Percentiles rank a stretch among this genome's conserved stretches.
These are phyloP conservation scores for Tetraselmis chui DNA, from an alignment of 139 green algal genomes.

Conservation along the genomic window DNA sequence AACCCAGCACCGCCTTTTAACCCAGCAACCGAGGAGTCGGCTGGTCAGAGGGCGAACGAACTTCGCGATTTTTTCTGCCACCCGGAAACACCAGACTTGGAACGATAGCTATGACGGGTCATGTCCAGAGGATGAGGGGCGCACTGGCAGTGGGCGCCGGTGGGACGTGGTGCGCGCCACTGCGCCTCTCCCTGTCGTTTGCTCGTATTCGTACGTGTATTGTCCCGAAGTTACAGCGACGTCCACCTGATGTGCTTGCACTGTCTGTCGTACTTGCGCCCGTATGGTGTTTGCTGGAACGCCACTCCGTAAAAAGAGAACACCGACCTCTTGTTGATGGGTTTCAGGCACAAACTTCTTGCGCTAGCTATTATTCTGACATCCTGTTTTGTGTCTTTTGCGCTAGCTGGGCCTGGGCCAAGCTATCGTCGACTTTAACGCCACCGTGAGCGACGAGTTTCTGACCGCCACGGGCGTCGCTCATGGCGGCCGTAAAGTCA, in stretches of 20 bases:
- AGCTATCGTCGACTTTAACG: slow-evolving; percentile 60
- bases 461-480: slow-evolving; percentile 31
- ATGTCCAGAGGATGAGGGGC: neutral
- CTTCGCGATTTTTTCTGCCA: too few relatives aligned
- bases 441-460: slow-evolving; percentile 34
- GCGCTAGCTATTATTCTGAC: too few relatives aligned
- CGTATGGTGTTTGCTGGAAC: too few relatives aligned
- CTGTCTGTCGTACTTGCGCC: neutral
- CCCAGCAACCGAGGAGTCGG: too few relatives aligned
- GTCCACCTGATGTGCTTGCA: neutral
- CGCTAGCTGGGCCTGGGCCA: slow-evolving; percentile 45
- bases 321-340: too few relatives aligned
- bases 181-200: neutral
- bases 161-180: neutral
- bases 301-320: too few relatives aligned
- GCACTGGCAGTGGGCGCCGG: neutral
- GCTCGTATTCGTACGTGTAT: neutral
- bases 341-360: too few relatives aligned
- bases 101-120: neutral
- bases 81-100: neutral
- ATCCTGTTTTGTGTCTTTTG: too few relatives aligned
- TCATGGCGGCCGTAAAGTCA: slow-evolving; percentile 45
- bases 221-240: neutral
- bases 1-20: too few relatives aligned
- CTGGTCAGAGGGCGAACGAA: too few relatives aligned